phyloP scores from a whole-genome alignment of 257 asterid species.

The Capsicum rhomboideum region DNA sequence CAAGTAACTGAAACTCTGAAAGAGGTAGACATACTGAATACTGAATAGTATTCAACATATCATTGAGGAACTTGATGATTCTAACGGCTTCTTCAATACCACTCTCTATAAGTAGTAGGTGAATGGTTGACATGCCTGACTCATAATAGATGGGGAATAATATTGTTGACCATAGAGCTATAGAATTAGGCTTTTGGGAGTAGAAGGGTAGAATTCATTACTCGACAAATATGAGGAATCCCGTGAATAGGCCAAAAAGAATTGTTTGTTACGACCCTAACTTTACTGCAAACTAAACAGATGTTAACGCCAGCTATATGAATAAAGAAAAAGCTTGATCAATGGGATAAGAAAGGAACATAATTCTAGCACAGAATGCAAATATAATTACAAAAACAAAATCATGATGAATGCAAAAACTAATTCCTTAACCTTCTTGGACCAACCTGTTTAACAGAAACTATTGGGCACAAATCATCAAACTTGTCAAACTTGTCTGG shows the following conservation, averaged over 20 bases:
- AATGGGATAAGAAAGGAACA: background rate
- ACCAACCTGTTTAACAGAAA: slow-evolving; percentile 63
- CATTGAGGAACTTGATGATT: background rate
- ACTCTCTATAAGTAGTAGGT: background rate
- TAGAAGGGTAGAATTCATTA: background rate
- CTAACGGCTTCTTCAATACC: background rate
- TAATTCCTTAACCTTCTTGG: background rate
- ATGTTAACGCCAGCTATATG: background rate
- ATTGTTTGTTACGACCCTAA: background rate
- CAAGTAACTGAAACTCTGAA: background rate
- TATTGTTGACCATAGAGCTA: background rate
- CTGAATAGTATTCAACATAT: background rate
- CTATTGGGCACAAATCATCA: slow-evolving; percentile 72
- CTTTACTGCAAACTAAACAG: background rate
- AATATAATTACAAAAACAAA: background rate
- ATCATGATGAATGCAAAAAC: background rate
- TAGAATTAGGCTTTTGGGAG: background rate
- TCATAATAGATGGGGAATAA: background rate
- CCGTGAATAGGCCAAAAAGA: background rate
- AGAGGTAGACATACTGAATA: background rate
- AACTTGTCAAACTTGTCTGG: slow-evolving; percentile 69
- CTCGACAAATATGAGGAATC: background rate
- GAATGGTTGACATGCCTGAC: background rate
- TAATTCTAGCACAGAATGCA: background rate
- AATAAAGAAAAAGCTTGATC: background rate